These are phyloP conservation scores for Tephrocybe sp. DNA, from an alignment of 768 basidiomycete genomes.

Conservation along the genomic window DNA sequence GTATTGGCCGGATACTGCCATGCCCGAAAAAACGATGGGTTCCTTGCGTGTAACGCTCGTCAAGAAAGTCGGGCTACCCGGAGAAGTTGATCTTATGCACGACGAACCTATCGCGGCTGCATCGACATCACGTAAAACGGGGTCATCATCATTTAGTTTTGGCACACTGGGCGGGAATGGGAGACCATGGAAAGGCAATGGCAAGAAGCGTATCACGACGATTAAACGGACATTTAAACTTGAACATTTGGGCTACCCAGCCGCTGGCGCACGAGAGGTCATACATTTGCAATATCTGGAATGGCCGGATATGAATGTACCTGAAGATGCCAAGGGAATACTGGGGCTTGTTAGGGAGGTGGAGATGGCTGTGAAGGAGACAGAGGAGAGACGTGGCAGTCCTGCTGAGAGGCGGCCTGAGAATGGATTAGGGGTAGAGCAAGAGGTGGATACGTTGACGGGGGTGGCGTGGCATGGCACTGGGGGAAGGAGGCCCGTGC, in stretches of 20 bases:
- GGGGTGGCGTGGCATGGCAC: slow-evolving; percentile 56
- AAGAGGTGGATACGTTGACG: slow-evolving; percentile 45
- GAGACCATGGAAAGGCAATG: not conserved
- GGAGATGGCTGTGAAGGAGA: slow-evolving; percentile 42
- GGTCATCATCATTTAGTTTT: not conserved
- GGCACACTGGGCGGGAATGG: not conserved
- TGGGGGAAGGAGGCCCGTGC: slow-evolving; percentile 50
- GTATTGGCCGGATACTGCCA: slow-evolving; percentile 69
- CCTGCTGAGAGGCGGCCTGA: slow-evolving; percentile 5
- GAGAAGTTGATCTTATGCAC: slow-evolving; percentile 14
- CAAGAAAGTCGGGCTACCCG: slow-evolving; percentile 30
- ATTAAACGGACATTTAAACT: slow-evolving; percentile 71
- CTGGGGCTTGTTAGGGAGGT: slow-evolving; percentile 73
- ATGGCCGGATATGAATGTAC: slow-evolving; percentile 98
- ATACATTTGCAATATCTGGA: slow-evolving; percentile 90
- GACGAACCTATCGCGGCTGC: not conserved
- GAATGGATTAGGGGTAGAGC: not conserved
- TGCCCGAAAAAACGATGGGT: slow-evolving; percentile 48
- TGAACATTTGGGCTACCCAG: slow-evolving; percentile 57
- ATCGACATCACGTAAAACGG: not conserved
- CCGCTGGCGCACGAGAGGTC: slow-evolving; percentile 59
- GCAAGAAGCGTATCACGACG: slow-evolving; percentile 18
- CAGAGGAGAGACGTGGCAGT: slow-evolving; percentile 17
- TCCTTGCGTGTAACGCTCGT: slow-evolving; percentile 58
- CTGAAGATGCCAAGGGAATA: slow-evolving; percentile 74